Base-by-base conservation (phyloP, 2,329 filamentous ascomycete species). In the Neoarthrinium moseri region DNA sequence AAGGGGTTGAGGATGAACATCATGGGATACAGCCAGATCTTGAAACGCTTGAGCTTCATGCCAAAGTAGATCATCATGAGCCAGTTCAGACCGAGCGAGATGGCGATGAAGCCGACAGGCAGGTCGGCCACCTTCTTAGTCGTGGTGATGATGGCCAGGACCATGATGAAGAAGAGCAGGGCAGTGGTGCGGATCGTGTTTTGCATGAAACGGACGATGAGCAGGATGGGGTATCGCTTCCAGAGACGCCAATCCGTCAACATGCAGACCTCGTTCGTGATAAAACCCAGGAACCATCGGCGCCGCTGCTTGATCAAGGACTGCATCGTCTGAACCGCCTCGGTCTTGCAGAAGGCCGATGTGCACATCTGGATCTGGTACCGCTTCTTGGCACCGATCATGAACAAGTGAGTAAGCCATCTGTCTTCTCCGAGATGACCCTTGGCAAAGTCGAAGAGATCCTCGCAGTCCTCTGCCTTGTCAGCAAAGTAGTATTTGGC, bases 341-440 rank as follows among this genome's bases (percentile, higher is more conserved):
- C 92, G 0, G 94, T 97, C 70, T 97, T 97, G 80, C 94, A 97
- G 65, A 97, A 97, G 6, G 92, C 94, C 45, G 90, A 92, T 1
- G 91, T 96, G 67, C 94, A 96, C 85, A 97, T 92, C 68, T 95
- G 90, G 51, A 97, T 96, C 68, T 97, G 94, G 66, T 95, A 95
- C 32, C 89, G 81, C 65, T 95, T 84, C 71, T 91, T 89, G 35
- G 92, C 91, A 20, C 91, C 91, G 60, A 97, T 94, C 94, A 99
- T 99, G 75, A 99, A 96, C 48, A 99, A 78, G 72, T 99, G 94
- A 1, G 92, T 99, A 46, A 97, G 78, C 91, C 92, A 97, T 52
- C 92, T 81, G 68, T 99, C 94, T 67, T 97, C 94, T 30, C 94
- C 94, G 34, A 97, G 70, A 69, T 97, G 91, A 59, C 89, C 91